Evolutionary conservation across 345 rosid species (phyloP).

Genomic region (Capsella bursapastoris): DNA sequence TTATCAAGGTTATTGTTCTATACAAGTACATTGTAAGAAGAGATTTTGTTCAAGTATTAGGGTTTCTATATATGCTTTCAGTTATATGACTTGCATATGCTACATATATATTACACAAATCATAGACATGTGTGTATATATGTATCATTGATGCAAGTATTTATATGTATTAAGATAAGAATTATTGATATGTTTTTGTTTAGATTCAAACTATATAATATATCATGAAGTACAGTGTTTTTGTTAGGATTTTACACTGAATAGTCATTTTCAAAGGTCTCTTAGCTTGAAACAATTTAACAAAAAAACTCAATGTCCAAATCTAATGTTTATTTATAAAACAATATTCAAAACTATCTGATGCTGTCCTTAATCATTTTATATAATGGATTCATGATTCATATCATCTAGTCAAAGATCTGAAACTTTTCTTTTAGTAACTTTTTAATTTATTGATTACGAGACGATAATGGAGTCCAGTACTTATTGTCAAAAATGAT

Average conservation of each 20-base stretch:
- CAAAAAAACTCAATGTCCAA: neutral
- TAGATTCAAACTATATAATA: neutral
- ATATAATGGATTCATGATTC: slow-evolving; percentile 9
- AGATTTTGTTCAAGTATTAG: slow-evolving; percentile 39
- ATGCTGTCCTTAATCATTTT: slow-evolving; percentile 1
- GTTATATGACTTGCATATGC: slow-evolving; percentile 26
- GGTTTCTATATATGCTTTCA: slow-evolving; percentile 33
- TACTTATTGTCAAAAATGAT: slow-evolving; percentile 36
- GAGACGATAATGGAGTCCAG: slow-evolving; percentile 41
- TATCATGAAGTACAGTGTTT: slow-evolving; percentile 35
- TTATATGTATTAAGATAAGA: neutral
- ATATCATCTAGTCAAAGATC: slow-evolving; percentile 44
- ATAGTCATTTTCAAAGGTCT: slow-evolving; percentile 36
- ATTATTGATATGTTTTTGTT: slow-evolving; percentile 1
- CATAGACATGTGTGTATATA: slow-evolving; percentile 21
- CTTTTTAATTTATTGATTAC: slow-evolving; percentile 13
- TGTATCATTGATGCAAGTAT: slow-evolving; percentile 20
- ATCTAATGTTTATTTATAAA: neutral
- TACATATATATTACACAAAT: slow-evolving; percentile 29
- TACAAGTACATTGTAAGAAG: slow-evolving; percentile 51
- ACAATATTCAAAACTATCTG: neutral
- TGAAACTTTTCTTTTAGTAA: slow-evolving; percentile 13
- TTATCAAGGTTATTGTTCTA: slow-evolving; percentile 39
- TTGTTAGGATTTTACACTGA: slow-evolving; percentile 35
- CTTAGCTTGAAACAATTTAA: slow-evolving; percentile 14